A percentile compares a stretch with the other conserved stretches of the same genome.
phyloP scores from a whole-genome alignment of 495 filamentous ascomycete genomes.

The Aspergillus kassunensis region DNA sequence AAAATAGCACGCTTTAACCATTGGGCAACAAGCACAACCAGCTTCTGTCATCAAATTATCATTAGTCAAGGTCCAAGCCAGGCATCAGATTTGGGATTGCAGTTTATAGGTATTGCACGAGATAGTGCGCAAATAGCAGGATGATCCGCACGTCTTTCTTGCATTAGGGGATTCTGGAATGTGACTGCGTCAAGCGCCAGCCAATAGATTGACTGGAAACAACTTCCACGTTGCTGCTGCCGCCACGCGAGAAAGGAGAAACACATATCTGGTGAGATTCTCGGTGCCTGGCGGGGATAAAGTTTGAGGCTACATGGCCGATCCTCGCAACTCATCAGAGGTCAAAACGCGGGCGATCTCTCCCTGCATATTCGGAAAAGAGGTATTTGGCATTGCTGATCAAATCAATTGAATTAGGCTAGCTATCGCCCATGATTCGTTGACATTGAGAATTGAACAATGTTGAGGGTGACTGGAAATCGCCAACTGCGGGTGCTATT shows the following conservation, averaged over 20 bases:
- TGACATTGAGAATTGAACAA: too few relatives aligned
- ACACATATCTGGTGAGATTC: background rate
- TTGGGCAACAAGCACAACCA: too few relatives aligned
- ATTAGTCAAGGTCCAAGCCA: too few relatives aligned
- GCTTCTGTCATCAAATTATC: too few relatives aligned
- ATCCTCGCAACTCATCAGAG: background rate
- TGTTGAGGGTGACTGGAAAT: too few relatives aligned
- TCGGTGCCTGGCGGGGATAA: background rate
- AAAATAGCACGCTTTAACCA: too few relatives aligned
- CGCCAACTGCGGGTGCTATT: too few relatives aligned
- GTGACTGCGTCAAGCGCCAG: background rate
- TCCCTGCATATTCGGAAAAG: background rate
- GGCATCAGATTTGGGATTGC: too few relatives aligned
- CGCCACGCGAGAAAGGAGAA: conserved; percentile 1
- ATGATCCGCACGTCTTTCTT: conserved; percentile 9
- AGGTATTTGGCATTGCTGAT: background rate
- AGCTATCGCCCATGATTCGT: too few relatives aligned
- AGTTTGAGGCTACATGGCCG: background rate
- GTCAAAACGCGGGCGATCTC: conserved; percentile 6
- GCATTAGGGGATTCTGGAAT: background rate
- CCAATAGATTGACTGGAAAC: background rate
- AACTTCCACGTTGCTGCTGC: background rate
- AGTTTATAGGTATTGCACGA: conserved; percentile 1
- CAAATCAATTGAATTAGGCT: background rate
- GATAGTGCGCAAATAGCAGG: background rate